Base-by-base conservation (phyloP, 257 asterid species). In the Agastache rugosa region DNA sequence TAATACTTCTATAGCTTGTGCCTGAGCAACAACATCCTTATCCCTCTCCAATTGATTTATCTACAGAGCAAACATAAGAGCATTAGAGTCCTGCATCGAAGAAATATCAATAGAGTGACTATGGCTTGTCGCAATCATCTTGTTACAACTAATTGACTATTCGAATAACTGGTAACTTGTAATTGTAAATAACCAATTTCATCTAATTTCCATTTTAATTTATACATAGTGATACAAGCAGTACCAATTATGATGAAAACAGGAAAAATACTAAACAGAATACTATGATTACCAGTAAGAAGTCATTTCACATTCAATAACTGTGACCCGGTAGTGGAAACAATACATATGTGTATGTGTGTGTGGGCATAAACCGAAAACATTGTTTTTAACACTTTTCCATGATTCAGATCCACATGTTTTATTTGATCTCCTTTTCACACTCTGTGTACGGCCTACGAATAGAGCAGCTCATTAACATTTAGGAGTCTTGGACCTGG, bases 31-130 rank as follows among this genome's bases (percentile, higher is more conserved):
- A 73, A 95, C 98, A 80, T 95, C 99, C 78, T 87, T 90, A 86
- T 95, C 99, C 90, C 81, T 95, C 87, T 95, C 99, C 86, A 95
- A 75, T 76, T 95, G 98, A 88, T 92, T 92, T 79, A 93, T 86
- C 99, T 95, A 83, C 71, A 80, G 53, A 71, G 68, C 34, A 77
- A 22, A 54, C 23, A 78, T 25, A 58, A 75, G 41, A 54, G 4
- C 79, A 70, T 42, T 47, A 67, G 51, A 67, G 63, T 11, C 67
- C 61, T 65, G 71, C 60, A 17, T 23, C 23, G 53, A 48, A 74
- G 62, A 75, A 31, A 42, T 29, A 51, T 72, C 53, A 75, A 78
- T 27, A 68, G n/a, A 72, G 54, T 25, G 56, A n/a, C 59, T 11
- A 37, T 44, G 50, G 25, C 20, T 67, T 23, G 31, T 23, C 42